Evolutionary conservation across 2,329 filamentous ascomycete species (phyloP).

Genomic region (Penicillium sumatraense): DNA sequence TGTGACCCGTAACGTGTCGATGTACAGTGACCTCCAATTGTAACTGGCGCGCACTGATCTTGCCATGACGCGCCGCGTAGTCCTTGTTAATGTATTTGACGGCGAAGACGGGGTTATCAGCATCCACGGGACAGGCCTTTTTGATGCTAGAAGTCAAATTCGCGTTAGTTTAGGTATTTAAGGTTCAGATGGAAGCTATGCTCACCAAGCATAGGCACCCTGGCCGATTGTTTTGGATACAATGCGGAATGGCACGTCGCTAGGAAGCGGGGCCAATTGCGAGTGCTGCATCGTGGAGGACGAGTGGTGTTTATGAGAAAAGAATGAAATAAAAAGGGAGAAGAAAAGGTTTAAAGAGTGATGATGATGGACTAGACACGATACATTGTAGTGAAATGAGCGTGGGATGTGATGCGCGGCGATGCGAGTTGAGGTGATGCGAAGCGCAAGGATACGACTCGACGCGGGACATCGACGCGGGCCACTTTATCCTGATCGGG

Average conservation of each 20-base stretch:
- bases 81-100: conserved; percentile 99
- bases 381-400: conserved; percentile 10
- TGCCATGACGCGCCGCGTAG: conserved; percentile 86
- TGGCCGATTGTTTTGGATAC: conserved; percentile 95
- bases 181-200: neutral
- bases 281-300: conserved; percentile 68
- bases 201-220: conserved; percentile 93
- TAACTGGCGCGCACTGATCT: conserved; percentile 86
- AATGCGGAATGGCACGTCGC: conserved; percentile 86
- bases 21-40: conserved; percentile 91
- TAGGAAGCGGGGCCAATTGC: conserved; percentile 83
- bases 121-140: conserved; percentile 79
- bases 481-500: conserved; percentile 45
- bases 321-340: conserved; percentile 10
- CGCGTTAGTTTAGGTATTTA: neutral
- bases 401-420: conserved; percentile 10
- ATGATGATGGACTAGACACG: neutral
- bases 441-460: conserved; percentile 26
- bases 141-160: conserved; percentile 69
- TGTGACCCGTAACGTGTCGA: conserved; percentile 83
- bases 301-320: too few relatives aligned
- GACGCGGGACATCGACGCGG: conserved; percentile 34
- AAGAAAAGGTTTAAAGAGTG: neutral
- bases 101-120: conserved; percentile 79
- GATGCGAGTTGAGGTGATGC: conserved; percentile 11